Evolutionary conservation across 1,284 basidiomycete genomes (phyloP), one percentile per base, ranked within the genome.

Genomic region (Ganoderma leucocontextum): DNA sequence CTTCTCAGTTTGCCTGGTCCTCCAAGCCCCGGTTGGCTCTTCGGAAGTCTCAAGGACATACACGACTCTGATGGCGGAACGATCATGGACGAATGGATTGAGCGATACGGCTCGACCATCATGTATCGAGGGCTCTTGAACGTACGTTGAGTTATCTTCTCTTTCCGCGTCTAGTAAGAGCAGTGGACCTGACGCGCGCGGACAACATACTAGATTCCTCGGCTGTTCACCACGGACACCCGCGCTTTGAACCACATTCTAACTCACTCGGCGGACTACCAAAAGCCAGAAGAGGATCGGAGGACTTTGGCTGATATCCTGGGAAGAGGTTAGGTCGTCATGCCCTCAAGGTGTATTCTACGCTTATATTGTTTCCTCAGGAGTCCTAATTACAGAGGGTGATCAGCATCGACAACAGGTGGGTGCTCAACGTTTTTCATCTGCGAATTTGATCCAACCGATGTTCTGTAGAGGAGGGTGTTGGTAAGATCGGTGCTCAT

Each of bases 61-160:
- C 77, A 75, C 64, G 74, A 80, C 1, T 60, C 59, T 2, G 78
- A 77, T 17, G 78, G 75, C 8, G 83, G 86, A 69, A 59, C 81
- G 1, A 78, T 78, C 0, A 69, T 84, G 29, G 82, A 86, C 29
- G 85, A 88, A 63, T 92, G 91, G 91, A 75, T 84, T 0, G 73
- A 80, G 52, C 71, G 86, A 68, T 89, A 89, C 70, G 91, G 91
- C 0, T 75, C 68, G 6, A 87, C 84, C 0, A 71, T 90, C 60
- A 82, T 76, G 67, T 87, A 84, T 67, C 82, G 82, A 64, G 79
- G 79, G 1, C 73, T 86, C 1, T 78, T 90, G 47, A 81, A 81
- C 41, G 89, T 89, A 44, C 0, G 39, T 19, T 9, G 39, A 29
- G 29, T 29, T 25, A 25, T 6, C 73, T 76, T 39, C 80, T 82